phyloP scores from a whole-genome alignment of 306 rosid genomes.

The Cicer arietinum region DNA sequence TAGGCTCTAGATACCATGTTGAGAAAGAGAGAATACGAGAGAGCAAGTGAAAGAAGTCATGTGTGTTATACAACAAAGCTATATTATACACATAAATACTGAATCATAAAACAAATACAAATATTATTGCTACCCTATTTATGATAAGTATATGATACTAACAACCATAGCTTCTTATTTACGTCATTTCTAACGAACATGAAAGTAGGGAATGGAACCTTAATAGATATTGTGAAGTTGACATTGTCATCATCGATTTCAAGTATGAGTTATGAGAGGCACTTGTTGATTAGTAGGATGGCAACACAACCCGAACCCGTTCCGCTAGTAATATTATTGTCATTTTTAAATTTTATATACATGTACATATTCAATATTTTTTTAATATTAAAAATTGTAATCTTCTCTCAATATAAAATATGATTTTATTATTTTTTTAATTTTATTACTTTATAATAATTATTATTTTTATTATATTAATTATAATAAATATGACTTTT shows the following conservation, averaged over 20 bases:
- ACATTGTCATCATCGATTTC: constrained; percentile 5
- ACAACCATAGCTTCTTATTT: not conserved
- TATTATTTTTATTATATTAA: too few species aligned
- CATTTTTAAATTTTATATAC: too few species aligned
- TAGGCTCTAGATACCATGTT: constrained; percentile 15
- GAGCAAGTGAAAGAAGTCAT: not conserved
- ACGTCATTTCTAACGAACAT: not conserved
- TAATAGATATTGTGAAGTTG: constrained; percentile 12
- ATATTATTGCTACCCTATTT: constrained; percentile 1
- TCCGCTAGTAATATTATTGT: too few species aligned
- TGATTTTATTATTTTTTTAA: too few species aligned
- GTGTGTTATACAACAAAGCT: not conserved
- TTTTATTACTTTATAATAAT: too few species aligned
- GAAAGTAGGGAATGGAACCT: constrained; percentile 4
- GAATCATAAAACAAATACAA: not conserved
- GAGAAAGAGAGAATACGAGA: not conserved
- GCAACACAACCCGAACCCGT: too few species aligned
- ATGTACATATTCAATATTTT: too few species aligned
- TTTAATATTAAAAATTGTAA: too few species aligned
- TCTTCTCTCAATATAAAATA: too few species aligned
- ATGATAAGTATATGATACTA: not conserved
- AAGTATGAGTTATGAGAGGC: constrained; percentile 2
- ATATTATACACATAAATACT: not conserved
- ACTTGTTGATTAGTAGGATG: not conserved
- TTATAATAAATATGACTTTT: too few species aligned